Base-by-base conservation (phyloP, 345 rosid species). In the Pistacia integerrima region DNA sequence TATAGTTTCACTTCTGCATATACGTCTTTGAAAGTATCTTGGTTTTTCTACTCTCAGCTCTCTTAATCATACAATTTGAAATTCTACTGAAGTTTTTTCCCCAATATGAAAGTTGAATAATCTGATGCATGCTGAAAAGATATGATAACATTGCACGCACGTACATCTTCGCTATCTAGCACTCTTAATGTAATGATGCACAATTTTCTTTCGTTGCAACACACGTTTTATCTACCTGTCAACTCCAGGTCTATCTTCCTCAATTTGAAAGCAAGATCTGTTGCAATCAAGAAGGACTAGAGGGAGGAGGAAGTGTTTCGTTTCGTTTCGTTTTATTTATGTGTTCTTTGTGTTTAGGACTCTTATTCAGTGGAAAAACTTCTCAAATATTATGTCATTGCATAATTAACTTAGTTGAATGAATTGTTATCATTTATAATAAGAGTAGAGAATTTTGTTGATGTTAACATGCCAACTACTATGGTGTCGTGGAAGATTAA, bases 251-350 rank as follows among this genome's bases (percentile, higher is more conserved):
- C 78, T 65, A 93, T 94, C 80, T 93, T 93, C 82, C 78, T 93
- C 77, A 94, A 91, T 69, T 84, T 94, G 86, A 91, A 91, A 85
- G 94, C 98, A 59, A 86, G 95, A 78, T 84, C 94, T 4, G 85
- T 77, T 18, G 77, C 82, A 55, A 85, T 90, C 68, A 93, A 91
- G 87, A 88, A 85, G 67, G 85, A 86, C 0, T 93, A 91, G 78
- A 57, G 4, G 49, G 44, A 65, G 54, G 44, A 65, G 54, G 22
- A 18, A 4, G 20, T n/a, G 36, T 52, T 62, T 7, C n/a, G 4
- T 54, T 54, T 54, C 8, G 4, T 2, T 51, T 25, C 0, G 0
- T 25, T 25, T 22, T 0, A 22, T 22, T 22, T 12, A 11, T 51
- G 18, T 14, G 16, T 1, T 54, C 17, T 3, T 4, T 63, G 11